Base-by-base conservation (phyloP, 768 basidiomycete genomes). In the Hysterangium stoloniferum region DNA sequence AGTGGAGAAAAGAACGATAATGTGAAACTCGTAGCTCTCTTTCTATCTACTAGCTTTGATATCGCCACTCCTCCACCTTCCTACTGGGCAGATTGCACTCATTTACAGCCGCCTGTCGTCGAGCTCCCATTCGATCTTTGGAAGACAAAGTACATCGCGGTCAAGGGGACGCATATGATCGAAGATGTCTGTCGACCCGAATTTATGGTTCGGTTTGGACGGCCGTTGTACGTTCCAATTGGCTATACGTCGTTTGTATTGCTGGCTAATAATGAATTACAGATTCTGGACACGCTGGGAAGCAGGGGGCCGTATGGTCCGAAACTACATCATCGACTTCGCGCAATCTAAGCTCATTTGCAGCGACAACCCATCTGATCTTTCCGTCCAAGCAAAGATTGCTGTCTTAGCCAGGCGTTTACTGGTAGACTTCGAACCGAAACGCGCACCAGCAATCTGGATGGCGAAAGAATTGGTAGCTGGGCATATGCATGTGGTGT, bases 401-500 rank as follows among this genome's bases (percentile, higher is more conserved):
- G 56, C 54, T 12, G 43, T 58, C 17, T 41, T 59, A 6, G 57
- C 59, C 34, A 48, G 55, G 12, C 56, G 48, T 12, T 19, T 57
- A n/a, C 28, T 34, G 27, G 55, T 62, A 13, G 53, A 55, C 35
- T 60, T 27, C 31, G 56, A 55, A 29, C 52, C 52, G 31, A 31
- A 43, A 20, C 52, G 38, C 12, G 43, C 38, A 12, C 24, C 38
- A 32, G 34, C 41, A 8, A 19, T 20, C n/a, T 5, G n/a, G 11
- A 54, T 32, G 35, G 45, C 61, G 35, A 40, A 19, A 9, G 29
- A 56, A 9, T 37, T 65, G 29, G 62, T 67, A 7, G 61, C 55
- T 12, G 55, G 57, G 45, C 57, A 60, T 35, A 58, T 61, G 60
- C 46, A 57, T 13, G 46, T 60, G 25, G 61, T 52, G 6, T 65